Evolutionary conservation across 371 early-diverging fungal species (phyloP).

Genomic region (Mucor piriformis): DNA sequence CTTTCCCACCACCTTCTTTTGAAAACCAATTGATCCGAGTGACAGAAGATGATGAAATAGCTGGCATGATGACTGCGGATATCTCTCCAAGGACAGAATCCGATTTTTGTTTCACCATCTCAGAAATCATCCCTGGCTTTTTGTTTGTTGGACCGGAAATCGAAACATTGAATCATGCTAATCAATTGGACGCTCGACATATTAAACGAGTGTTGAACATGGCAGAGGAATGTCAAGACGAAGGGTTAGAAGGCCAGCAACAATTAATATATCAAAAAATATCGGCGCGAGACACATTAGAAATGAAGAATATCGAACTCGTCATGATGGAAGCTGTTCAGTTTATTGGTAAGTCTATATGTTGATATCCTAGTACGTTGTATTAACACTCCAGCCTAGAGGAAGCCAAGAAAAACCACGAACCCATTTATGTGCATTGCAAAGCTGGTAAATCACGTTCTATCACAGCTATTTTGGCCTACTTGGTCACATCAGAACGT

Average conservation of each 20-base stretch:
- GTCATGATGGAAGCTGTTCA: slow-evolving; percentile 60
- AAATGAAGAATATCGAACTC: slow-evolving; percentile 62
- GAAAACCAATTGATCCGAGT: slow-evolving; percentile 25
- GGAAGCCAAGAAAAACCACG: slow-evolving; percentile 48
- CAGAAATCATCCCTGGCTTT: slow-evolving; percentile 63
- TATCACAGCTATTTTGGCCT: slow-evolving; percentile 78
- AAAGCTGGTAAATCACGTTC: slow-evolving; percentile 86
- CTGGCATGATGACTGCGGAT: slow-evolving; percentile 20
- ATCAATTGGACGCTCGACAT: slow-evolving; percentile 45
- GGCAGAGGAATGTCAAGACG: slow-evolving; percentile 67
- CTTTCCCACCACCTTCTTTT: not conserved
- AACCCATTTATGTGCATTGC: slow-evolving; percentile 82
- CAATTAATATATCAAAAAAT: slow-evolving; percentile 57
- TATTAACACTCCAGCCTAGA: too few relatives aligned
- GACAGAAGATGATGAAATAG: slow-evolving; percentile 38
- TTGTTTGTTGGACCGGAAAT: slow-evolving; percentile 67
- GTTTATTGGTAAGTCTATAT: slow-evolving; percentile 60
- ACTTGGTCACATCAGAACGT: slow-evolving; percentile 66
- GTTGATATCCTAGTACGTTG: too few relatives aligned
- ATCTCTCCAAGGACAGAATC: slow-evolving; percentile 39
- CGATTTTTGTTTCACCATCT: slow-evolving; percentile 58
- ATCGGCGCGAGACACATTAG: slow-evolving; percentile 62
- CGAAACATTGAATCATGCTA: slow-evolving; percentile 51
- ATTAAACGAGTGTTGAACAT: slow-evolving; percentile 63
- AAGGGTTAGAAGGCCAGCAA: slow-evolving; percentile 25